Conservation (phyloP, 805 yeast species). For the Metschnikowia koreensis region DNA sequence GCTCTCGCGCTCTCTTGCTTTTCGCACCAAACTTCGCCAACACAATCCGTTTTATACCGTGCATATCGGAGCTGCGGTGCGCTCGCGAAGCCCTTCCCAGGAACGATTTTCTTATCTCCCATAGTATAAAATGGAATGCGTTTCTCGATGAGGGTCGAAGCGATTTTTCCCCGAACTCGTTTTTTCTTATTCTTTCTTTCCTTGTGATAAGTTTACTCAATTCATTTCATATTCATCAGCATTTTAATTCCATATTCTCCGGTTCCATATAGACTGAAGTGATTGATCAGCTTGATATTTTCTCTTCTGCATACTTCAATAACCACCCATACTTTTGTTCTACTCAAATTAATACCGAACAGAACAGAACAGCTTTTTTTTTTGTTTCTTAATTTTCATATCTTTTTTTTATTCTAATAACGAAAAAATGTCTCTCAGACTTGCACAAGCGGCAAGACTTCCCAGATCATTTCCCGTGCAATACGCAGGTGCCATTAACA, state of each 20-base stretch:
- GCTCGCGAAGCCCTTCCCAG: constrained; percentile 17
- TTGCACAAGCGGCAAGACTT: constrained; percentile 1
- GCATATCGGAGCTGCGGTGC: neutral
- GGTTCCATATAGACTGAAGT: neutral
- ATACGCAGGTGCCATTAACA: neutral
- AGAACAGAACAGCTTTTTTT: neutral
- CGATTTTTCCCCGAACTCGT: neutral
- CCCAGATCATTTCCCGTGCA: constrained; percentile 1
- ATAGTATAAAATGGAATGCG: constrained; percentile 1
- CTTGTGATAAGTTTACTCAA: neutral
- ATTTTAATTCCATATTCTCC: neutral
- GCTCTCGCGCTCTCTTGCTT: constrained; percentile 9
- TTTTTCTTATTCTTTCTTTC: too few species aligned
- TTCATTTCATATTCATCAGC: neutral
- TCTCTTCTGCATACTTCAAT: neutral
- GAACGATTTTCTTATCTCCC: constrained; percentile 1
- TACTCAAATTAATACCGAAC: neutral
- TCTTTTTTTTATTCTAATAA: neutral
- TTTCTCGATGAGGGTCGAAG: too few species aligned
- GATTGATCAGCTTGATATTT: neutral
- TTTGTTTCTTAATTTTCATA: neutral
- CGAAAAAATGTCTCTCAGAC: constrained; percentile 5
- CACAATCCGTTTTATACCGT: constrained; percentile 9
- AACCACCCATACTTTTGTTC: neutral
- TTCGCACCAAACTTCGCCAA: constrained; percentile 11